These are phyloP conservation scores for Microstegium vimineum DNA, from an alignment of 176 grass and related monocot genomes.

Conservation along the genomic window DNA sequence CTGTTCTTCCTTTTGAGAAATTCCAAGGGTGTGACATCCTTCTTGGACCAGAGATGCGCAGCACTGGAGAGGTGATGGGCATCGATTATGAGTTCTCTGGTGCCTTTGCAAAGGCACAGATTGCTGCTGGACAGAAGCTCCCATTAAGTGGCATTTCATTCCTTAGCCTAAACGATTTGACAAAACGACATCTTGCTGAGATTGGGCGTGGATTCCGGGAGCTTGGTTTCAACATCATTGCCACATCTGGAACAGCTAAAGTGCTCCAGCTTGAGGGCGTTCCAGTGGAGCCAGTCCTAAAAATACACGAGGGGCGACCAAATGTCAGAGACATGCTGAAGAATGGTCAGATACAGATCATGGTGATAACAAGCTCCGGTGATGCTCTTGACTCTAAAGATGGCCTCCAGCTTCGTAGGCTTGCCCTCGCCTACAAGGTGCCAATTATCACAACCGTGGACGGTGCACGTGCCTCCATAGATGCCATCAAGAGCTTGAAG, in stretches of 20 bases:
- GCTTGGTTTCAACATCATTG: conserved; percentile 81
- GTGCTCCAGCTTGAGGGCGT: conserved; percentile 79
- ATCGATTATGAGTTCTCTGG: conserved; percentile 86
- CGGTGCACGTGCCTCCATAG: conserved; percentile 79
- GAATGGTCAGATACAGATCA: conserved; percentile 89
- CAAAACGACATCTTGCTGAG: conserved; percentile 80
- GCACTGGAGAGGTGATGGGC: conserved; percentile 99
- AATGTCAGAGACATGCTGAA: conserved; percentile 86
- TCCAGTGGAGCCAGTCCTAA: conserved; percentile 76
- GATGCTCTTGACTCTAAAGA: conserved; percentile 87
- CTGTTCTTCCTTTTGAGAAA: conserved; percentile 96
- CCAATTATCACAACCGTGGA: conserved; percentile 92
- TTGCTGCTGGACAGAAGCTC: conserved; percentile 95
- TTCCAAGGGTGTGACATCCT: conserved; percentile 99
- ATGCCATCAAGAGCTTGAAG: conserved; percentile 90
- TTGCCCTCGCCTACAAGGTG: conserved; percentile 82
- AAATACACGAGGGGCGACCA: conserved; percentile 93
- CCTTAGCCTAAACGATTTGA: conserved; percentile 88
- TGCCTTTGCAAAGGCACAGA: conserved; percentile 96
- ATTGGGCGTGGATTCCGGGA: conserved; percentile 62
- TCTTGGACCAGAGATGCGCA: conserved; percentile 98
- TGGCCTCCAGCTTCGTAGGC: conserved; percentile 76
- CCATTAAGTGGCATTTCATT: conserved; percentile 69
- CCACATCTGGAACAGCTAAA: conserved; percentile 85
- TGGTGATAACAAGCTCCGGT: conserved; percentile 96